Base-by-base conservation (phyloP, 192 early-diverging fungal genomes). In the Backusella circina region DNA sequence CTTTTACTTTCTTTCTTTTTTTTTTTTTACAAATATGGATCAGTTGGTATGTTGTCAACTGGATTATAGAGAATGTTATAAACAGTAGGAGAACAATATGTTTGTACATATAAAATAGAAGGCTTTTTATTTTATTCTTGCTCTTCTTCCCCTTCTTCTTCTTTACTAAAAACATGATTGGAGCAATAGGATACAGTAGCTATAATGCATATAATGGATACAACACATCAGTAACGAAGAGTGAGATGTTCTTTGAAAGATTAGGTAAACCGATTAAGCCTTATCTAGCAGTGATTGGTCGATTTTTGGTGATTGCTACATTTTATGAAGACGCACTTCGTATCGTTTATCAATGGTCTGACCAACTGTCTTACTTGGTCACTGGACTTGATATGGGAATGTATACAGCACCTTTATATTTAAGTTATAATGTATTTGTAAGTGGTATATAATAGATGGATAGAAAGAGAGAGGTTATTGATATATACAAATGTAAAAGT, bases 251-350 rank as follows among this genome's bases (percentile, higher is more conserved):
- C 6, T 30, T 97, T 50, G 94, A 95, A 54, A 85, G 73, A 73
- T 50, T 95, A 30, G 86, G 88, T 36, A 79, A 83, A 33, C 95
- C 94, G 32, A 76, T 97, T 31, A 98, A 98, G 88, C 96, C 96
- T 64, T 91, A 92, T 77, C 86, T 98, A 31, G 95, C 97, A 5
- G 89, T 85, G 76, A 90, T 97, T 36, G 94, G 94, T 26, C 92
- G 97, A 9, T 94, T 96, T 71, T 84, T 98, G 23, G 89, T 98
- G 12, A 96, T 99, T 13, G 95, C 93, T 32, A 99, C 97, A 12
- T 99, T 98, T 81, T 84, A 95, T 67, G 97, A 98, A 80, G 97
- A 98, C 81, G 89, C 95, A 4, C 72, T 95, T 31, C 90, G 96
- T 61, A 96, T 98, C 65, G 79, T 92, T 75, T 86, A 91, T 69